Evolutionary conservation across 1,139 yeast species (phyloP).

Genomic region (Pichia sp.): DNA sequence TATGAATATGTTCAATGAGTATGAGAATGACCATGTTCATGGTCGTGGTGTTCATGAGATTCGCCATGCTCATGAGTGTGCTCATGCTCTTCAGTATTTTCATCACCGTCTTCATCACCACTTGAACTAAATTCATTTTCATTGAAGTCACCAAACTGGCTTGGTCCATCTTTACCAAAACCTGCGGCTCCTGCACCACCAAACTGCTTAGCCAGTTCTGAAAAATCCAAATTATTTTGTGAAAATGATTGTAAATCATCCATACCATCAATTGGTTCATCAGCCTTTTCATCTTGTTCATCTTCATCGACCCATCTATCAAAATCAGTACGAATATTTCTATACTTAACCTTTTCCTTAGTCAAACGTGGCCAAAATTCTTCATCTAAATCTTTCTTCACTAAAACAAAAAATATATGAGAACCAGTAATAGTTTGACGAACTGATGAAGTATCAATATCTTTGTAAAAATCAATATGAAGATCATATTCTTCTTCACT

Average conservation of each 20-base stretch:
- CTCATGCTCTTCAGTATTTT: neutral
- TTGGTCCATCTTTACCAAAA: constrained; percentile 10
- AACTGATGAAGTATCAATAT: constrained; percentile 63
- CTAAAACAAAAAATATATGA: constrained; percentile 59
- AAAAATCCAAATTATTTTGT: constrained; percentile 22
- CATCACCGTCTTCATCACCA: constrained; percentile 27
- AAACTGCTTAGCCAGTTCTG: constrained; percentile 23
- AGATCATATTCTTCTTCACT: constrained; percentile 50
- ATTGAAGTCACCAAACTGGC: constrained; percentile 14
- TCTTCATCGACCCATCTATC: constrained; percentile 97
- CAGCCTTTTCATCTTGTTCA: constrained; percentile 70
- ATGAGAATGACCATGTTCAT: neutral
- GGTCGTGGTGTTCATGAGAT: too few relatives aligned
- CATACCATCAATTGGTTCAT: constrained; percentile 25
- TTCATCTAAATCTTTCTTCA: constrained; percentile 54
- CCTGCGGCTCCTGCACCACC: constrained; percentile 18
- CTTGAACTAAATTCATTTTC: constrained; percentile 25
- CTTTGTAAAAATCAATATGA: constrained; percentile 63
- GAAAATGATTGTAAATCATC: constrained; percentile 23
- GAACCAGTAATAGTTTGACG: constrained; percentile 61
- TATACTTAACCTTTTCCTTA: constrained; percentile 63
- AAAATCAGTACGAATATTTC: constrained; percentile 86
- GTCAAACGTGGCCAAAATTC: constrained; percentile 94
- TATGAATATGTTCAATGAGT: neutral
- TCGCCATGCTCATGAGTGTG: too few relatives aligned